These are phyloP conservation scores for Gigaspora rosea DNA, from an alignment of 192 early-diverging fungal species.

Conservation along the genomic window DNA sequence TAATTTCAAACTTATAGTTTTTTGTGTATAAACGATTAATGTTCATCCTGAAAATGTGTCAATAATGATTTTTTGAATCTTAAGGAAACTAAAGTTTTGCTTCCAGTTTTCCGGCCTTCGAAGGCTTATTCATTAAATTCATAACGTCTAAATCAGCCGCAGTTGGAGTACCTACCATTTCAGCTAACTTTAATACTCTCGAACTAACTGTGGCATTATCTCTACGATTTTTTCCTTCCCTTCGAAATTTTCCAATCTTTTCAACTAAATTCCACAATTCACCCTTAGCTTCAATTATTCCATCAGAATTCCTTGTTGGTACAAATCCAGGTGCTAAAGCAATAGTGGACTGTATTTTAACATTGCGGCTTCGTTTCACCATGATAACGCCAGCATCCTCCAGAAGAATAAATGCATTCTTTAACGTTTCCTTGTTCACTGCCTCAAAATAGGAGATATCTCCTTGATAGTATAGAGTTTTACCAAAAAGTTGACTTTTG, in stretches of 20 bases:
- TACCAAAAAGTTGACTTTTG: slow-evolving; percentile 73
- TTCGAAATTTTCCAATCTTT: slow-evolving; percentile 72
- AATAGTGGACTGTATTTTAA: slow-evolving; percentile 49
- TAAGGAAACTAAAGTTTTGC: slow-evolving; percentile 20
- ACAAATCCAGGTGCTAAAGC: slow-evolving; percentile 50
- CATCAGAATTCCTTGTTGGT: slow-evolving; percentile 47
- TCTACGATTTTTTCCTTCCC: slow-evolving; percentile 84
- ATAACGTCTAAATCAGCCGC: slow-evolving; percentile 31
- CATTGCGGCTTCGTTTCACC: slow-evolving; percentile 47
- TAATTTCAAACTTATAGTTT: too few relatives aligned
- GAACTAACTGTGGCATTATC: slow-evolving; percentile 77
- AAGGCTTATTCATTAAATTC: slow-evolving; percentile 27
- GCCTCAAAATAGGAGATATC: slow-evolving; percentile 76
- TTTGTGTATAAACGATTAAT: too few relatives aligned
- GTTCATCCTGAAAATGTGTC: too few relatives aligned
- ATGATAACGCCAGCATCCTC: slow-evolving; percentile 69
- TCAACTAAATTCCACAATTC: slow-evolving; percentile 80
- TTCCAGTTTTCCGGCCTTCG: slow-evolving; percentile 22
- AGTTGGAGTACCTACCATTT: slow-evolving; percentile 51
- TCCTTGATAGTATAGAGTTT: slow-evolving; percentile 85
- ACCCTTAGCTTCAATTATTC: slow-evolving; percentile 56
- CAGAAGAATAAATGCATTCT: slow-evolving; percentile 72
- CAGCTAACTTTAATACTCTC: slow-evolving; percentile 55
- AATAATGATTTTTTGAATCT: too few relatives aligned
- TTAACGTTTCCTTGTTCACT: slow-evolving; percentile 82